Evolutionary conservation across 2,329 filamentous ascomycete species (phyloP).

Genomic region (Pleoardoris graminearum): DNA sequence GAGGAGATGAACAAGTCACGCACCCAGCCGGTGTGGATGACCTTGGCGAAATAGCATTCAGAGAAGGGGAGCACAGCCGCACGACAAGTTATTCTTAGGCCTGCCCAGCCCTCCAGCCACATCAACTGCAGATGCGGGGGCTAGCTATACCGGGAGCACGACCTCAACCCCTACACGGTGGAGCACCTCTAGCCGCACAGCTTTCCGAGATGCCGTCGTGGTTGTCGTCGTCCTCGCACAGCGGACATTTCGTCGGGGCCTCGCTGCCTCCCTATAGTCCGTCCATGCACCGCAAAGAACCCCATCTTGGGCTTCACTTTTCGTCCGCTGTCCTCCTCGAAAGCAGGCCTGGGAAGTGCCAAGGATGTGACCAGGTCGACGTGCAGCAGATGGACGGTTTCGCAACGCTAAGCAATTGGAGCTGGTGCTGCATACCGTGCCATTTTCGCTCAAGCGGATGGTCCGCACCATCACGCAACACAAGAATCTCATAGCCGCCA

Average conservation of each 20-base stretch:
- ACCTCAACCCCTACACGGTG: background rate
- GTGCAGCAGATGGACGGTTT: too few species aligned
- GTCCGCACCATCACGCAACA: too few species aligned
- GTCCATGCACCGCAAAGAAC: background rate
- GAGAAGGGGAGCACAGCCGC: slow-evolving; percentile 6
- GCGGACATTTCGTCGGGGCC: background rate
- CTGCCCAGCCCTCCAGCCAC: slow-evolving; percentile 1
- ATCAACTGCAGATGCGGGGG: background rate
- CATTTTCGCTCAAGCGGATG: too few species aligned
- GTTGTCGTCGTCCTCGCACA: background rate
- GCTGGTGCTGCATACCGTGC: too few species aligned
- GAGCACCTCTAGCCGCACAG: background rate
- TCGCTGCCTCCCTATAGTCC: background rate
- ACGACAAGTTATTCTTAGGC: slow-evolving; percentile 3
- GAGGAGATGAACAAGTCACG: background rate
- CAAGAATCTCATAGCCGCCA: too few species aligned
- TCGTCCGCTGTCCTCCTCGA: too few species aligned
- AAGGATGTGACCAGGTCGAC: too few species aligned
- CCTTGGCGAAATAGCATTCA: slow-evolving; percentile 2
- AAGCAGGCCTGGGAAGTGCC: too few species aligned
- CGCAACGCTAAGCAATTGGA: too few species aligned
- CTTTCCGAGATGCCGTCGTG: too few species aligned
- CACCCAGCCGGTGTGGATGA: slow-evolving; percentile 5
- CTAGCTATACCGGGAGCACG: background rate
- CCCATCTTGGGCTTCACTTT: too few species aligned